Evolutionary conservation across 2,329 filamentous ascomycete species (phyloP).

Genomic region (Colletotrichum endophyticum): DNA sequence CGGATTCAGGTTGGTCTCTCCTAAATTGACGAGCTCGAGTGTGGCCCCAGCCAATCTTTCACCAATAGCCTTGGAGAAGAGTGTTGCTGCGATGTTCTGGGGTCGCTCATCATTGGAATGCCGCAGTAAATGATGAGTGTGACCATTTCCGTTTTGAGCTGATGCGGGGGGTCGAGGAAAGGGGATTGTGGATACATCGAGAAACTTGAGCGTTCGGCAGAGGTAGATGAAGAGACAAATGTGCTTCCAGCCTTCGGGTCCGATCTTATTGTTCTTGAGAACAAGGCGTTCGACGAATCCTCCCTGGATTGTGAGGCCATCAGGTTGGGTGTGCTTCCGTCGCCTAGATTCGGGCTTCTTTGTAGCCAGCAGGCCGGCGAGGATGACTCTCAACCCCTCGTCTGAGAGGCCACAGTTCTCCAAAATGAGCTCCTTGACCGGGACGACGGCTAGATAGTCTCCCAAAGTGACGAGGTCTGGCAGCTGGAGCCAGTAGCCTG

Average conservation of each 20-base stretch:
- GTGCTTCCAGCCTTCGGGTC: slow-evolving; percentile 87
- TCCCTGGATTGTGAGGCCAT: slow-evolving; percentile 53
- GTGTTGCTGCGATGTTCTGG: slow-evolving; percentile 45
- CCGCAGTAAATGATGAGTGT: slow-evolving; percentile 31
- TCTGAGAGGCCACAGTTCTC: slow-evolving; percentile 89
- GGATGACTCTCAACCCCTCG: slow-evolving; percentile 83
- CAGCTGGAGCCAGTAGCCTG: slow-evolving; percentile 81
- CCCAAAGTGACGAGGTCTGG: slow-evolving; percentile 86
- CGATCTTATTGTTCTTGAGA: slow-evolving; percentile 91
- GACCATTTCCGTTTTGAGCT: slow-evolving; percentile 25
- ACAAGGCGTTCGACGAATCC: slow-evolving; percentile 87
- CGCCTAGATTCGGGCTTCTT: slow-evolving; percentile 67
- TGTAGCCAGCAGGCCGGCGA: slow-evolving; percentile 84
- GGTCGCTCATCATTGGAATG: slow-evolving; percentile 30
- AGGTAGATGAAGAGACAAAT: slow-evolving; percentile 90
- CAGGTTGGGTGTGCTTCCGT: slow-evolving; percentile 43
- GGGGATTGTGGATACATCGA: slow-evolving; percentile 85
- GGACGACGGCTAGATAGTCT: slow-evolving; percentile 93
- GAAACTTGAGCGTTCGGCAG: slow-evolving; percentile 81
- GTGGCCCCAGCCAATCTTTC: slow-evolving; percentile 77
- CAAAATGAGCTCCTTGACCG: slow-evolving; percentile 82
- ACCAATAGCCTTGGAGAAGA: slow-evolving; percentile 75
- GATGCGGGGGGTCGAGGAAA: slow-evolving; percentile 59
- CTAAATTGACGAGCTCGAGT: slow-evolving; percentile 83
- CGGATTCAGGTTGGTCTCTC: slow-evolving; percentile 76